Evolutionary conservation across 495 filamentous ascomycete species (phyloP).

Genomic region (Neurospora sp.): DNA sequence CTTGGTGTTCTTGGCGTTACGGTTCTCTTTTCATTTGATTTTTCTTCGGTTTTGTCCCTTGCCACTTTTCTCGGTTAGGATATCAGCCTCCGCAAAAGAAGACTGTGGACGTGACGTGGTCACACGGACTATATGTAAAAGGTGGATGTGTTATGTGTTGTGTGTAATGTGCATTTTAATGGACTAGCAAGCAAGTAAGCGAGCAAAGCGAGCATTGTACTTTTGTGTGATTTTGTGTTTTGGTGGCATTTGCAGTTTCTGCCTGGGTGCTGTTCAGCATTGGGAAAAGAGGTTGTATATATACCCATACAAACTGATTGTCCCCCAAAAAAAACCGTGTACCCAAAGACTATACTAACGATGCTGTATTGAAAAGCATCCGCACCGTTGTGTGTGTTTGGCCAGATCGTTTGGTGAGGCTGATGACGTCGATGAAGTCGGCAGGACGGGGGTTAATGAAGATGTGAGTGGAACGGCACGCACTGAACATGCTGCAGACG

Average conservation of each 20-base stretch:
- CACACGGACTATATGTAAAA: background rate
- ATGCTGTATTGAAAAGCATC: background rate
- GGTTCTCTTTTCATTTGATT: background rate
- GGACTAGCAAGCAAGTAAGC: background rate
- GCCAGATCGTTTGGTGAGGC: background rate
- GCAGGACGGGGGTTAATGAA: background rate
- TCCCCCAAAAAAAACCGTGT: background rate
- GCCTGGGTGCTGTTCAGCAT: background rate
- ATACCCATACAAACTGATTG: background rate
- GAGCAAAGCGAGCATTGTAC: background rate
- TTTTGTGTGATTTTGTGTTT: background rate
- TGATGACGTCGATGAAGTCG: background rate
- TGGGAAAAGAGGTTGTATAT: background rate
- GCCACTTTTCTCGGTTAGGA: background rate
- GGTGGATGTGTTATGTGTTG: background rate
- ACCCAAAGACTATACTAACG: background rate
- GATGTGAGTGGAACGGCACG: background rate
- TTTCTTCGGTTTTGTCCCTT: background rate
- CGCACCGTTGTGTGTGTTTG: background rate
- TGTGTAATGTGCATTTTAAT: background rate
- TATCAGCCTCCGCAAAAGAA: background rate
- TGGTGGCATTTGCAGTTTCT: background rate
- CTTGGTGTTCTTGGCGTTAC: background rate
- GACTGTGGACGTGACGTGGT: background rate
- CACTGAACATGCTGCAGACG: background rate